Conservation (phyloP, 2,329 filamentous ascomycete genomes). For the Emergomyces pasteurianus region DNA sequence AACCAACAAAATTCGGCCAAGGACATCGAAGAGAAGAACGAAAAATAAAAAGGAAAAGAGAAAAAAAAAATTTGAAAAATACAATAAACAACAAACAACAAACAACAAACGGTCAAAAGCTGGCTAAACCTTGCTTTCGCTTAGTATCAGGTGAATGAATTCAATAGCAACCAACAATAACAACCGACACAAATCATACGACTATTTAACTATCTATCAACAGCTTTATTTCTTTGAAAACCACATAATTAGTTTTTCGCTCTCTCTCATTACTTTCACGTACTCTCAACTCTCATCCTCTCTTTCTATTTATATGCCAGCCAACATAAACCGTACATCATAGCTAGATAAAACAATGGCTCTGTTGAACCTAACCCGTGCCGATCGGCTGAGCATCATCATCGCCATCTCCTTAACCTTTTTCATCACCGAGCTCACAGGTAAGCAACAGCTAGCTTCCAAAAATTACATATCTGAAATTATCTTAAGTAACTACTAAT, state of each 20-base stretch:
- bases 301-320: not conserved
- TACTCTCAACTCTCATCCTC: not conserved
- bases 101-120: no score
- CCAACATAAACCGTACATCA: conserved; percentile 8
- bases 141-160: no score
- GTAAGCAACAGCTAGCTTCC: conserved; percentile 13
- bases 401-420: conserved; percentile 37
- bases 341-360: conserved; percentile 25
- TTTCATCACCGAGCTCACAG: conserved; percentile 37
- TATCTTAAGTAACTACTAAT: not conserved
- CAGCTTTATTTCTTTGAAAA: not conserved
- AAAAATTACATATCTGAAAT: not conserved
- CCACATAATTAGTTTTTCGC: no score
- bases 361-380: conserved; percentile 3
- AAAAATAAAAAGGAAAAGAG: not conserved
- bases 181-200: no score
- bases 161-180: no score
- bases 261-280: not conserved
- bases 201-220: no score
- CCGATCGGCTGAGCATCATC: conserved; percentile 21
- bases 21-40: no score
- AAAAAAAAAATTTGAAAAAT: no score
- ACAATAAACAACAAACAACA: no score
- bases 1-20: not conserved
- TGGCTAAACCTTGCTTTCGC: no score